Percentiles rank a stretch among this genome's conserved stretches.
Conservation (phyloP, 2,329 filamentous ascomycete genomes). For the Epichloe hybrida region DNA sequence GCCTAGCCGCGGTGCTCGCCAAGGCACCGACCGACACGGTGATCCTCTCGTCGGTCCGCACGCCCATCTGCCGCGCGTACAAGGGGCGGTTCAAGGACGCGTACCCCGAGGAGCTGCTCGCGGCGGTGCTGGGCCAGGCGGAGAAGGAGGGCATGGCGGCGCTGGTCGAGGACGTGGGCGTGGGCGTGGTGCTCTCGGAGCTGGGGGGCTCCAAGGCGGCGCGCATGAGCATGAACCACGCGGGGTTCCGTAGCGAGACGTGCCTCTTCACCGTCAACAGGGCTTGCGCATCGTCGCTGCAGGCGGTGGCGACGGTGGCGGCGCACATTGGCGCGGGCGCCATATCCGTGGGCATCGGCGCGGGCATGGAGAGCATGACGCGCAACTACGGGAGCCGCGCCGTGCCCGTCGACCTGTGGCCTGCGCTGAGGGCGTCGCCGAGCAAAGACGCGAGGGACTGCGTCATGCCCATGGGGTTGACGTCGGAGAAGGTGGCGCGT, state of each 20-base stretch:
- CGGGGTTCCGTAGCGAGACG: constrained; percentile 58
- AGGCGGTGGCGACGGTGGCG: constrained; percentile 61
- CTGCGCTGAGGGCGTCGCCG: constrained; percentile 49
- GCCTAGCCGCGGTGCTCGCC: constrained; percentile 61
- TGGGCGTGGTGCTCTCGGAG: constrained; percentile 83
- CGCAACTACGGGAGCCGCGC: constrained; percentile 73
- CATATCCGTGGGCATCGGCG: constrained; percentile 64
- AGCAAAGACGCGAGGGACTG: constrained; percentile 67
- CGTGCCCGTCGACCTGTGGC: constrained; percentile 76
- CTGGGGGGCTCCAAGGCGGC: constrained; percentile 88
- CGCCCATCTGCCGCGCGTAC: constrained; percentile 70
- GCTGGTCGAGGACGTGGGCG: constrained; percentile 62
- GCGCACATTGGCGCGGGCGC: constrained; percentile 62
- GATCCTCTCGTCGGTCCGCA: constrained; percentile 81
- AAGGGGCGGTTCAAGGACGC: constrained; percentile 76
- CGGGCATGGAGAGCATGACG: constrained; percentile 95
- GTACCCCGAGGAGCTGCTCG: constrained; percentile 80
- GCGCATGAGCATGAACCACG: constrained; percentile 80
- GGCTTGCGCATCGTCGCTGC: constrained; percentile 67
- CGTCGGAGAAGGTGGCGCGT: constrained; percentile 74
- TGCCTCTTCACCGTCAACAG: constrained; percentile 80
- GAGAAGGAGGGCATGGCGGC: constrained; percentile 47
- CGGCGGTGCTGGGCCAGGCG: constrained; percentile 34
- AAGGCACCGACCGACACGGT: constrained; percentile 74
- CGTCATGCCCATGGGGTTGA: constrained; percentile 89